Conservation (phyloP, 2,329 filamentous ascomycete genomes). For the Colletotrichum tofieldiae region DNA sequence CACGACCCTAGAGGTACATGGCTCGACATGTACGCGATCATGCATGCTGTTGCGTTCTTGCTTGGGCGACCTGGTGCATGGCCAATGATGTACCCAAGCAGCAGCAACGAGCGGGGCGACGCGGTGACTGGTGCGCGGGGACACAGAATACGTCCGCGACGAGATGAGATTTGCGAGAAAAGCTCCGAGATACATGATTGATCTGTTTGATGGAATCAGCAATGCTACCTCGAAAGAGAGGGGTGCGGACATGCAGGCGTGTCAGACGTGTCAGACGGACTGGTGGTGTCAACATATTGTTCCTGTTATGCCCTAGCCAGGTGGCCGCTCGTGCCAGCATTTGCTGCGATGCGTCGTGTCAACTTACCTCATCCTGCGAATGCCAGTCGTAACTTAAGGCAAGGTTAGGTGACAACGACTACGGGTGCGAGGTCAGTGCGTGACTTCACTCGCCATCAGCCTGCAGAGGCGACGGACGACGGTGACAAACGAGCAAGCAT, state of each 20-base stretch:
- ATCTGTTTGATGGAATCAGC: conserved; percentile 29
- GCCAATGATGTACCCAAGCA: conserved; percentile 25
- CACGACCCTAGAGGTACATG: conserved; percentile 14
- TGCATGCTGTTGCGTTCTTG: conserved; percentile 4
- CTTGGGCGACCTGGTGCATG: conserved; percentile 12
- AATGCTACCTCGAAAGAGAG: conserved; percentile 16
- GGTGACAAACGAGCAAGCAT: conserved; percentile 31
- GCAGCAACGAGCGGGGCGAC: conserved; percentile 23
- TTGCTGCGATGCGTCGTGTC: neutral
- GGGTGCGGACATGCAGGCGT: conserved; percentile 8
- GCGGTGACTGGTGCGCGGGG: conserved; percentile 12
- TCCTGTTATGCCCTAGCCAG: neutral
- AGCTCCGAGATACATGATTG: conserved; percentile 34
- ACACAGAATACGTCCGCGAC: neutral
- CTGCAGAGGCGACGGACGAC: conserved; percentile 27
- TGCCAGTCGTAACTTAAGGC: neutral
- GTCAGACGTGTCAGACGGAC: conserved; percentile 2
- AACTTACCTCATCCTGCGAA: neutral
- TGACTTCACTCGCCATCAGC: conserved; percentile 29
- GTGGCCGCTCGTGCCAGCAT: neutral
- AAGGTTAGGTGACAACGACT: conserved; percentile 2
- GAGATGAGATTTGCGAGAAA: conserved; percentile 40
- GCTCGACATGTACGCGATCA: conserved; percentile 14
- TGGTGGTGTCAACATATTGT: conserved; percentile 3
- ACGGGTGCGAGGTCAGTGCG: conserved; percentile 20